Conservation (phyloP, 1,284 basidiomycete species). For the Cryptococcus sp. region DNA sequence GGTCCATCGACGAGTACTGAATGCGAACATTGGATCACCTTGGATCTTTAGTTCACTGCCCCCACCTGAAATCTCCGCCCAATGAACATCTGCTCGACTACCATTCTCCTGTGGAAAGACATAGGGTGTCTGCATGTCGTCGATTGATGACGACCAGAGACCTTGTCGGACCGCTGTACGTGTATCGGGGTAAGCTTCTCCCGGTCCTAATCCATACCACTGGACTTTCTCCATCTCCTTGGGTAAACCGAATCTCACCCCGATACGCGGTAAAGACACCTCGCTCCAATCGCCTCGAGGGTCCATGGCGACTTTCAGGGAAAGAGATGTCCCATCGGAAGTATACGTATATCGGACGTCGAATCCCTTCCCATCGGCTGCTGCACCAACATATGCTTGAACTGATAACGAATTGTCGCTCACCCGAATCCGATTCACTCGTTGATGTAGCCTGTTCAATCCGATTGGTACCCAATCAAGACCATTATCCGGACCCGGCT, state of each 20-base stretch:
- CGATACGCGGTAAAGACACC: conserved; percentile 5
- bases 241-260: conserved; percentile 11
- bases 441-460: no score
- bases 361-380: no score
- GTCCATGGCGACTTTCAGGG: background rate
- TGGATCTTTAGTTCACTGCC: conserved; percentile 2
- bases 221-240: conserved; percentile 4
- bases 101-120: conserved; percentile 24
- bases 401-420: no score
- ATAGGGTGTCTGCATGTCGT: conserved; percentile 22
- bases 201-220: conserved; percentile 17
- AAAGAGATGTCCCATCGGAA: no score
- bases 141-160: conserved; percentile 4
- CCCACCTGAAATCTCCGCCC: conserved; percentile 6
- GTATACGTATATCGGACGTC: no score
- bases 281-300: conserved; percentile 12
- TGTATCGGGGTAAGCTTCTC: conserved; percentile 18
- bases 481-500: conserved; percentile 5
- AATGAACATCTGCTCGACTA: conserved; percentile 10
- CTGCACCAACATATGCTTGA: no score
- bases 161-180: conserved; percentile 3
- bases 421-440: no score
- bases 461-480: conserved; percentile 11
- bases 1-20: conserved; percentile 19
- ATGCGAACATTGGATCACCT: conserved; percentile 6